Evolutionary conservation across 169 alveolate genomes (phyloP).

Genomic region (Plasmodium billcollinsi): DNA sequence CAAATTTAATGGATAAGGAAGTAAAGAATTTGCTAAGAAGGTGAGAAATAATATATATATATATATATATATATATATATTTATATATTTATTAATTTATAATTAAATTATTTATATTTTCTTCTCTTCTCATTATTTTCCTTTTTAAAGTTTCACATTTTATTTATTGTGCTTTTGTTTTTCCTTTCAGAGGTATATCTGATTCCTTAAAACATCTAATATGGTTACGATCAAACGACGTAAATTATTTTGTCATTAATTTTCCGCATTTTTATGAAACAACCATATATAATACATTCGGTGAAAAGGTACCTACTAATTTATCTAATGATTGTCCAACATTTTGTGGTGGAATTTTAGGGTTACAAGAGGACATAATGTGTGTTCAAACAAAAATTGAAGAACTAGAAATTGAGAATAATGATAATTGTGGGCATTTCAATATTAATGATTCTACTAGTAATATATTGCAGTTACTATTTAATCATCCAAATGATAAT

Average conservation of each 20-base stretch:
- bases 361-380: conserved; percentile 68
- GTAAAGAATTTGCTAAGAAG: conserved; percentile 46
- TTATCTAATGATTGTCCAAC: conserved; percentile 69
- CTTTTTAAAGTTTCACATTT: not conserved
- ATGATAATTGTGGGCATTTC: conserved; percentile 37
- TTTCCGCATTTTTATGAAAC: conserved; percentile 72
- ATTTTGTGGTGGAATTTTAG: conserved; percentile 68
- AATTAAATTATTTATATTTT: not conserved
- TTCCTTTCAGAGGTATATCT: conserved; percentile 36
- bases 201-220: conserved; percentile 59
- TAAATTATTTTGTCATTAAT: conserved; percentile 48
- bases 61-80: not conserved
- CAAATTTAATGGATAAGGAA: conserved; percentile 60
- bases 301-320: conserved; percentile 52
- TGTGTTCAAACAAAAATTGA: conserved; percentile 74
- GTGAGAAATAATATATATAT: not conserved
- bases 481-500: conserved; percentile 57
- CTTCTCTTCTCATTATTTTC: not conserved
- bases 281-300: conserved; percentile 60
- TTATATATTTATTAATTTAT: not conserved
- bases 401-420: conserved; percentile 50
- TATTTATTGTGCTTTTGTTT: not conserved
- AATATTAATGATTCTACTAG: conserved; percentile 70
- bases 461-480: conserved; percentile 50
- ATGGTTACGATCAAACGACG: conserved; percentile 65